These are phyloP conservation scores for Nicotiana noctiflora DNA, from an alignment of 257 asterid species.

Conservation along the genomic window DNA sequence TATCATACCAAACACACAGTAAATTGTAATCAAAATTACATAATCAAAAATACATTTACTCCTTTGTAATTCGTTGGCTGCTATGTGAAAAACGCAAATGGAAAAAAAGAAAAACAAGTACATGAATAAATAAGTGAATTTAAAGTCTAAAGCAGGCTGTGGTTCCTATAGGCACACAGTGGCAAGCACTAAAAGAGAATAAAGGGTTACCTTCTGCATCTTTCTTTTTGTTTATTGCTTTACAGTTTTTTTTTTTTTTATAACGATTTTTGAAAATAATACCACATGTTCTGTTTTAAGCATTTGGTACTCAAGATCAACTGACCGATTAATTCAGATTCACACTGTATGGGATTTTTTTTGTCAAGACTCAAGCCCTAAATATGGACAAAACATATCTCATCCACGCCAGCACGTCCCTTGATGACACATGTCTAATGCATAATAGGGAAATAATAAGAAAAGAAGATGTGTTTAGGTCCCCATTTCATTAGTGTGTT, in stretches of 20 bases:
- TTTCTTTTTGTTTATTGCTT: conserved; percentile 30
- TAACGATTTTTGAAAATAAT: neutral
- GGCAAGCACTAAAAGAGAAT: conserved; percentile 13
- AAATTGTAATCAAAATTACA: too few species aligned
- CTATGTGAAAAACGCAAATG: too few species aligned
- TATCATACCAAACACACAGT: too few species aligned
- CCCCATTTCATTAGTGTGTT: neutral
- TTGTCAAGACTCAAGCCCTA: too few species aligned
- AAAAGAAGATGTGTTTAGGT: neutral
- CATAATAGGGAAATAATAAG: neutral
- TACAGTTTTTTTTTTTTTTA: conserved; percentile 15
- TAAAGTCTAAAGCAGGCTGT: neutral
- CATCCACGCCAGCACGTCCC: too few species aligned
- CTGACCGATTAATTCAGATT: too few species aligned
- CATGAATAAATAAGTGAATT: neutral
- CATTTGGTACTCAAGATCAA: too few species aligned
- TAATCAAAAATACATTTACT: neutral
- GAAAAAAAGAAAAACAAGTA: neutral
- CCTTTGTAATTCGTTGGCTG: neutral
- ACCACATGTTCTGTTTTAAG: neutral
- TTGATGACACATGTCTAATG: too few species aligned
- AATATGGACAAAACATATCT: too few species aligned
- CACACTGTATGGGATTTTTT: too few species aligned
- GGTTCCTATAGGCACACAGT: neutral
- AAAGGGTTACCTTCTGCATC: conserved; percentile 34